Evolutionary conservation across 352 stramenopile genomes (phyloP), one percentile per base, ranked within the genome.

Genomic region (Phytophthora citrophthora): DNA sequence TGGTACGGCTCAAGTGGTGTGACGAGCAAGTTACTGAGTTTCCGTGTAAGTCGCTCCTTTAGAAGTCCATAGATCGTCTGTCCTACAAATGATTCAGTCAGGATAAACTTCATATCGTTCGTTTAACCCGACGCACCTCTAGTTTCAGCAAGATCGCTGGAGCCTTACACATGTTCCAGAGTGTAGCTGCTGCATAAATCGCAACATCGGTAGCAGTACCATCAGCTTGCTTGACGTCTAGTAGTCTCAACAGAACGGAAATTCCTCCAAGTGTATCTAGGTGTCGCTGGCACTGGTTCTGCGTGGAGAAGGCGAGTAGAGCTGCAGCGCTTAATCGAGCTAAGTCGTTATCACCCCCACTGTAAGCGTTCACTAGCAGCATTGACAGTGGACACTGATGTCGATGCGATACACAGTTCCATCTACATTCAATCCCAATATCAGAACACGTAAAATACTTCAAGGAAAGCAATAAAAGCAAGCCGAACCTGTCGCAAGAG

Each of bases 81-180:
- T 51, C 27, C 39, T 66, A 56, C 9, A 38, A 29, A 26, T 36
- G 41, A 66, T 10, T 55, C 36, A 46, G 23, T 61, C 13, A 62
- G 29, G 32, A 24, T 5, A 18, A 16, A 39, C 1, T 34, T 16
- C 20, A 13, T 36, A 16, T 3, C 13, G 6, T 2, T 26, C 11
- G 6, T n/a, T 45, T 15, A 56, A 43, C 8, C 13, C 3, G 16
- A 29, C 26, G 41, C 52, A 83, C 75, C 81, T 93, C 85, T n/a
- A 91, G 69, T 36, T 88, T 89, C 16, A 93, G 63, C 24, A 91
- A 39, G 4, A 93, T 39, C 20, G 81, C 58, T 4, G 79, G 81
- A 5, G 81, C 81, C 50, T 93, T 93, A 54, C 64, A 79, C 44
- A 91, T 53, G 60, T 91, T 91, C 85, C 85, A 93, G 16, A 90